Evolutionary conservation across 371 early-diverging fungal genomes (phyloP).

Genomic region (Coemansia sp.): DNA sequence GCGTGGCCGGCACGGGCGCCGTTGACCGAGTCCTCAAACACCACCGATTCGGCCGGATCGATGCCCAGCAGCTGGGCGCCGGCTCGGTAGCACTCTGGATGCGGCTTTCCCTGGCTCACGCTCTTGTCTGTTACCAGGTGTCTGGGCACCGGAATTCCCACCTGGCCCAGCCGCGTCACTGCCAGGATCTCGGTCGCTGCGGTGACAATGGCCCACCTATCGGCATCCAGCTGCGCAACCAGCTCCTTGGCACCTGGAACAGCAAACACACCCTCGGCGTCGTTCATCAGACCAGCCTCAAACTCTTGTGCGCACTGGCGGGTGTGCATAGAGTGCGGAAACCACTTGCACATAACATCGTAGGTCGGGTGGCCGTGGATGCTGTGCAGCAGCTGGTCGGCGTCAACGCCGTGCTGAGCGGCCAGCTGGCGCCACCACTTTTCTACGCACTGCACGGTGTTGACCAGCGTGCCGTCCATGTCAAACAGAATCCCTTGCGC

Average conservation of each 20-base stretch:
- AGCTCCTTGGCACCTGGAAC: slow-evolving; percentile 50
- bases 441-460: slow-evolving; percentile 35
- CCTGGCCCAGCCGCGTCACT: slow-evolving; percentile 46
- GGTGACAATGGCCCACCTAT: slow-evolving; percentile 56
- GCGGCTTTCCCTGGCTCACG: slow-evolving; percentile 60
- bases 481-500: slow-evolving; percentile 32
- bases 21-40: slow-evolving; percentile 73
- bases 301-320: slow-evolving; percentile 26
- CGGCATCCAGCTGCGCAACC: slow-evolving; percentile 26
- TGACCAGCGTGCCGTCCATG: slow-evolving; percentile 44
- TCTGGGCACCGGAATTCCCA: slow-evolving; percentile 42
- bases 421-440: slow-evolving; percentile 37
- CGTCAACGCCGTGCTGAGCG: slow-evolving; percentile 41
- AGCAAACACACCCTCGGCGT: slow-evolving; percentile 52
- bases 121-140: slow-evolving; percentile 50
- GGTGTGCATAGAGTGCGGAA: slow-evolving; percentile 49
- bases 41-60: slow-evolving; percentile 59
- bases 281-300: slow-evolving; percentile 39
- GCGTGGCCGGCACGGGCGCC: slow-evolving; percentile 62
- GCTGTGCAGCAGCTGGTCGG: slow-evolving; percentile 36
- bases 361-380: slow-evolving; percentile 55
- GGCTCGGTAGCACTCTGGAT: slow-evolving; percentile 63
- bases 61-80: slow-evolving; percentile 55
- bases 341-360: slow-evolving; percentile 53
- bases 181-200: slow-evolving; percentile 55